Conservation (phyloP, 176 grass and related monocot genomes). For the Bromus sterilis region DNA sequence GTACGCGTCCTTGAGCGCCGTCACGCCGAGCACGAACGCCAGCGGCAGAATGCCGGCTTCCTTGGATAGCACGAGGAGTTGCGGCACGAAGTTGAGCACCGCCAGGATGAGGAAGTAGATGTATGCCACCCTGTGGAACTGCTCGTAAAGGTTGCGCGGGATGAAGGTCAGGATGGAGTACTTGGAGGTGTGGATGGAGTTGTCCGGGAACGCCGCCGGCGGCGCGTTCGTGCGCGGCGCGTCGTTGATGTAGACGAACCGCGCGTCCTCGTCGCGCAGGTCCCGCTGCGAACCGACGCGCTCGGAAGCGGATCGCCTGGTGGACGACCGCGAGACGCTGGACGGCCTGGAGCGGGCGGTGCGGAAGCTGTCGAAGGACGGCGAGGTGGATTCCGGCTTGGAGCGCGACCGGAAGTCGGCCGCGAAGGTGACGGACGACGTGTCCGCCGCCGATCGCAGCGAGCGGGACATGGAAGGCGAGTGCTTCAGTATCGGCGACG, state of each 20-base stretch:
- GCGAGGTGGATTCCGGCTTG: conserved; percentile 16
- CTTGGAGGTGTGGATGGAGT: conserved; percentile 69
- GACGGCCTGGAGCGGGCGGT: conserved; percentile 22
- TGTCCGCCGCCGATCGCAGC: conserved; percentile 29
- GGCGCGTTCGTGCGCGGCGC: conserved; percentile 37
- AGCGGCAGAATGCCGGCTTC: conserved; percentile 53
- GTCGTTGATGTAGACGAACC: conserved; percentile 92
- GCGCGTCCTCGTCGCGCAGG: conserved; percentile 78
- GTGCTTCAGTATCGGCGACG: conserved; percentile 44
- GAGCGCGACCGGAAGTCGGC: conserved; percentile 22
- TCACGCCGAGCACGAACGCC: conserved; percentile 74
- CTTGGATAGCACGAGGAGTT: conserved; percentile 62
- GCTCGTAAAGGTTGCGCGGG: conserved; percentile 92
- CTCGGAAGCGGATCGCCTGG: conserved; percentile 52
- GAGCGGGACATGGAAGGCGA: conserved; percentile 28
- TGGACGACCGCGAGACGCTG: conserved; percentile 4
- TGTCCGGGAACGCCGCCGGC: conserved; percentile 37
- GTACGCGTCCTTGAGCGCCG: conserved; percentile 87
- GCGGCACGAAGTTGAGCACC: conserved; percentile 69
- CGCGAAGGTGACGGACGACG: conserved; percentile 37
- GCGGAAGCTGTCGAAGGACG: conserved; percentile 29
- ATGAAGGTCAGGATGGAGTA: conserved; percentile 79
- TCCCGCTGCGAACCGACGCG: conserved; percentile 65
- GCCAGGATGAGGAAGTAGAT: conserved; percentile 76
- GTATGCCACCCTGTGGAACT: conserved; percentile 88